Evolutionary conservation across 2,329 filamentous ascomycete species (phyloP).

Genomic region (Coniochaeta ligniaria): DNA sequence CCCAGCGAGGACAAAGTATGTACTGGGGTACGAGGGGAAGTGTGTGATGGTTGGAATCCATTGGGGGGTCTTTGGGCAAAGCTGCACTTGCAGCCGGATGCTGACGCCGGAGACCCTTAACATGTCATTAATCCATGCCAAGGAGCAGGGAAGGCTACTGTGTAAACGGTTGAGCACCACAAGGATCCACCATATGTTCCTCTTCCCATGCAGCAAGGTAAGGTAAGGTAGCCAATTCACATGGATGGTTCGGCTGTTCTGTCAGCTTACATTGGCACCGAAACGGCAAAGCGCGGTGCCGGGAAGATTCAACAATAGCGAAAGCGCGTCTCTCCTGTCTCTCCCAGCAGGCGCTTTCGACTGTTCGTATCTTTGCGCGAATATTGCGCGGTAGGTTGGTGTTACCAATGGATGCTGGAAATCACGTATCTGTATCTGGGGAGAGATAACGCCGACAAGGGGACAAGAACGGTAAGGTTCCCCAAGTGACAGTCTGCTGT

Average conservation of each 20-base stretch:
- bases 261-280: background rate
- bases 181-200: no score
- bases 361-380: background rate
- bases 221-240: background rate
- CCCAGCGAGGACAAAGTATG: no score
- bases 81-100: background rate
- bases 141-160: background rate
- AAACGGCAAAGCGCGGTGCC: background rate
- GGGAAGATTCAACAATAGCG: background rate
- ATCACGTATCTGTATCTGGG: background rate
- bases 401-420: background rate
- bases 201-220: background rate
- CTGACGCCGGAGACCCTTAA: background rate
- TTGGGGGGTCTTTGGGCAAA: background rate
- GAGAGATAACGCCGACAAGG: background rate
- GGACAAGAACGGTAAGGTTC: background rate
- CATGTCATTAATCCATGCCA: background rate
- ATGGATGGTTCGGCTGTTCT: background rate
- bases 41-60: no score
- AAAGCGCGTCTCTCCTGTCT: background rate
- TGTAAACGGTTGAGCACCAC: background rate
- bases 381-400: background rate
- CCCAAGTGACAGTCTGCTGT: no score
- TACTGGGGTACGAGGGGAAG: no score
- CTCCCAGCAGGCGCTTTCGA: background rate